phyloP scores from a whole-genome alignment of 2,329 filamentous ascomycete species.

The Monilinia fructigena region DNA sequence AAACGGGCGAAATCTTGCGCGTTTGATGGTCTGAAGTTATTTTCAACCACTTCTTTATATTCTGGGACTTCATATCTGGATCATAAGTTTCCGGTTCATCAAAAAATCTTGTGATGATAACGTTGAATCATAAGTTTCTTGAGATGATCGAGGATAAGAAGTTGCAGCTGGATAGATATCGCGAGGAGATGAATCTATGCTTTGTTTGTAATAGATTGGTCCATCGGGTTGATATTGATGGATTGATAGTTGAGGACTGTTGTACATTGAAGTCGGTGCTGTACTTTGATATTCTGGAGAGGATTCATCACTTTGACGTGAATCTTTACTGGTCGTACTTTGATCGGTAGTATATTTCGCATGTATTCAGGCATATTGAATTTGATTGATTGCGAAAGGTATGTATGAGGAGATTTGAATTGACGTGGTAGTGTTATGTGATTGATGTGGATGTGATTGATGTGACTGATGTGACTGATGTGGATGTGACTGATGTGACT shows the following conservation, averaged over 20 bases:
- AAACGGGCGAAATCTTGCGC: slow-evolving; percentile 78
- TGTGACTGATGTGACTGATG: not conserved
- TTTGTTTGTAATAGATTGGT: slow-evolving; percentile 26
- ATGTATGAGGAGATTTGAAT: slow-evolving; percentile 9
- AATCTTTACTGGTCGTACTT: slow-evolving; percentile 44
- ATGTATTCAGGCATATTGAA: slow-evolving; percentile 34
- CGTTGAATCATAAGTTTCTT: slow-evolving; percentile 77
- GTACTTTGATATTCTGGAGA: slow-evolving; percentile 49
- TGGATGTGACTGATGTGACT: not conserved
- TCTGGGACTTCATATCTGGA: slow-evolving; percentile 38
- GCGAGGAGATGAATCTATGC: slow-evolving; percentile 20
- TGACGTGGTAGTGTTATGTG: not conserved
- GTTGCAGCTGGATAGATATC: slow-evolving; percentile 34
- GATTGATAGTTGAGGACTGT: slow-evolving; percentile 41
- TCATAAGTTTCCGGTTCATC: slow-evolving; percentile 49
- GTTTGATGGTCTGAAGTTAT: slow-evolving; percentile 71
- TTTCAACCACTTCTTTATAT: slow-evolving; percentile 59
- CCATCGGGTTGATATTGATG: slow-evolving; percentile 28
- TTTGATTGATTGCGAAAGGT: not conserved
- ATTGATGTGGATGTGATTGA: slow-evolving; percentile 4
- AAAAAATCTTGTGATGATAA: slow-evolving; percentile 55
- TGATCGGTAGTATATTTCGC: slow-evolving; percentile 33
- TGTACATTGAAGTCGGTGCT: slow-evolving; percentile 48
- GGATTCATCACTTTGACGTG: slow-evolving; percentile 46
- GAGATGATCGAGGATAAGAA: slow-evolving; percentile 42